Conservation (phyloP, 805 yeast genomes). For the Sugiyamaella smithiae region DNA sequence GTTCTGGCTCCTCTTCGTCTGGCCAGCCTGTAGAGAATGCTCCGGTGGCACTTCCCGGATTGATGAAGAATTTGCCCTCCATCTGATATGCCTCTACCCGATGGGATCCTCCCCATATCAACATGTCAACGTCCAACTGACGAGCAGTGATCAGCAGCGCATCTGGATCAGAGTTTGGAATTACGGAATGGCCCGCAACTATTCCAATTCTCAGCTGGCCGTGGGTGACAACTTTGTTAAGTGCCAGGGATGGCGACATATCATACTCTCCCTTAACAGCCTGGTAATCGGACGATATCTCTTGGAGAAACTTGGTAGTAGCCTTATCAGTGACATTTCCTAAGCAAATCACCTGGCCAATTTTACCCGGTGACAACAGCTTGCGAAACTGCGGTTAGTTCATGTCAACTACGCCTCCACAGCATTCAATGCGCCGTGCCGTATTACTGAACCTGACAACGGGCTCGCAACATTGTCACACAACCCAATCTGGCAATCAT, state of each 20-base stretch:
- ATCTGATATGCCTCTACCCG: slow-evolving; percentile 88
- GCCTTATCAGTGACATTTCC: slow-evolving; percentile 75
- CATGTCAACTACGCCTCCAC: too few species aligned
- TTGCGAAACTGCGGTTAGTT: slow-evolving; percentile 57
- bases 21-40: slow-evolving; percentile 66
- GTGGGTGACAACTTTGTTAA: slow-evolving; percentile 59
- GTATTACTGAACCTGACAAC: too few species aligned
- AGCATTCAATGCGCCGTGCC: too few species aligned
- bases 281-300: slow-evolving; percentile 68
- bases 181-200: slow-evolving; percentile 76
- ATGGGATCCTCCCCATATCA: slow-evolving; percentile 92
- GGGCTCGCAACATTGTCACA: neutral
- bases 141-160: slow-evolving; percentile 79
- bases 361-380: slow-evolving; percentile 78
- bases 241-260: slow-evolving; percentile 51
- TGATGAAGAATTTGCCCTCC: slow-evolving; percentile 90
- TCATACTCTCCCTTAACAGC: slow-evolving; percentile 85
- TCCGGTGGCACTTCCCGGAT: slow-evolving; percentile 97
- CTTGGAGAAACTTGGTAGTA: slow-evolving; percentile 61
- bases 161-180: slow-evolving; percentile 85
- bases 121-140: slow-evolving; percentile 85
- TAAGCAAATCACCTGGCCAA: slow-evolving; percentile 76
- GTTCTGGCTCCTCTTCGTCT: slow-evolving; percentile 24
- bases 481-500: neutral
- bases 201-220: slow-evolving; percentile 80